Evolutionary conservation across 1,284 basidiomycete genomes (phyloP), one percentile per base, ranked within the genome.

Genomic region (Boletus smithii): DNA sequence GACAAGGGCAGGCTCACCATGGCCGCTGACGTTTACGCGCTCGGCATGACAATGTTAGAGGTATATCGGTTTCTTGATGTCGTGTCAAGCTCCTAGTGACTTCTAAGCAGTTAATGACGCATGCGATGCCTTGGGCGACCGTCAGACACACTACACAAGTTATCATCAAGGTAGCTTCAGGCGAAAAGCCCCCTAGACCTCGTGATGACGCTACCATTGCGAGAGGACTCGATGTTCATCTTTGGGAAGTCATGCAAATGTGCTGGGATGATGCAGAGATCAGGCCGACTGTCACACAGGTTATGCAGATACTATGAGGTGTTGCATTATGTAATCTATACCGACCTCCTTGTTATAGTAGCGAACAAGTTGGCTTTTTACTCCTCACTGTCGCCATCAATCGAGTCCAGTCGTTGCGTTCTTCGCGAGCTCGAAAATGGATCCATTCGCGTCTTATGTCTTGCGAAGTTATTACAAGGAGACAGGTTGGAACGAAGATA

Each of bases 401-500:
- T 14, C 32, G 17, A 20, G 9, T 13, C 23, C 23, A 23, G n/a
- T 10, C 9, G 20, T 11, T 22, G 11, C 34, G 6, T 22, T 36
- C 18, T 10, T 31, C 9, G 4, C 22, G 24, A 41, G 18, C 34
- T 37, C 29, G 35, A 45, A 48, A 32, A 89, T 91, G 86, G 84
- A 89, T 68, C 85, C 88, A 8, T 93, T 93, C 63, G 85, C 88
- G 22, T 82, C 90, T 10, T 91, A 94, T 71, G 86, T 97, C 43
- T 75, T 97, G 36, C 83, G 88, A 54, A 86, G 79, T 65, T 97
- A 97, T 70, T 94, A 94, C 73, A 79, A 81, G 54, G 84, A 84
- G 11, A 97, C 92, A 34, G 90, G 90, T 53, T 98, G 95, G 95
- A 95, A 95, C 62, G 91, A 95, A 66, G 93, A 97, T 69, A 95